These are phyloP conservation scores for Boletus tylopilopsis DNA, from an alignment of 768 basidiomycete genomes.

Conservation along the genomic window DNA sequence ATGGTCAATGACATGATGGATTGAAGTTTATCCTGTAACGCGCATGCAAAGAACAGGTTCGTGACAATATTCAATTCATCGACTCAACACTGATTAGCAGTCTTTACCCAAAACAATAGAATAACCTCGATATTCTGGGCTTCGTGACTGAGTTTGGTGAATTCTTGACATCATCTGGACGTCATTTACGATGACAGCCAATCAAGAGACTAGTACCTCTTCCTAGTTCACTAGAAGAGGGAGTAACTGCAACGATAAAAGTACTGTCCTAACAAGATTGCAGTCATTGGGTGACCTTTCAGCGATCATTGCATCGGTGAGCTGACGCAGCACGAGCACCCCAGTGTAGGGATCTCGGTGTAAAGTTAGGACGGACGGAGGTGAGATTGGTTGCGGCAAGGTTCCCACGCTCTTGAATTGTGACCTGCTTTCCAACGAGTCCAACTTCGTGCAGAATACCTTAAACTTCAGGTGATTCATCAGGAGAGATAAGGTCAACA, in stretches of 20 bases:
- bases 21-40: constrained; percentile 22
- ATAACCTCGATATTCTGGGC: constrained; percentile 20
- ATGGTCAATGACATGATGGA: constrained; percentile 21
- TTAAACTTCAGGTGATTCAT: too few relatives aligned
- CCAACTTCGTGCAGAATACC: too few relatives aligned
- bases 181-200: constrained; percentile 33
- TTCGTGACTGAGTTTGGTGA: constrained; percentile 22
- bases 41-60: constrained; percentile 29
- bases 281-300: too few relatives aligned
- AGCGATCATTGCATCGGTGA: too few relatives aligned
- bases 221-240: constrained; percentile 25
- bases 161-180: constrained; percentile 23
- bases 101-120: background rate
- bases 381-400: too few relatives aligned
- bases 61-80: constrained; percentile 20
- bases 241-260: constrained; percentile 32
- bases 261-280: constrained; percentile 32
- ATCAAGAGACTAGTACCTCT: constrained; percentile 19
- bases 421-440: too few relatives aligned
- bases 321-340: too few relatives aligned
- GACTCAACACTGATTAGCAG: constrained; percentile 4
- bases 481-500: too few relatives aligned
- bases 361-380: too few relatives aligned
- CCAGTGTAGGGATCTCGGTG: too few relatives aligned
- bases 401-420: too few relatives aligned